Evolutionary conservation across 2,329 filamentous ascomycete species (phyloP).

Genomic region (Pseudogymnoascus sp.): DNA sequence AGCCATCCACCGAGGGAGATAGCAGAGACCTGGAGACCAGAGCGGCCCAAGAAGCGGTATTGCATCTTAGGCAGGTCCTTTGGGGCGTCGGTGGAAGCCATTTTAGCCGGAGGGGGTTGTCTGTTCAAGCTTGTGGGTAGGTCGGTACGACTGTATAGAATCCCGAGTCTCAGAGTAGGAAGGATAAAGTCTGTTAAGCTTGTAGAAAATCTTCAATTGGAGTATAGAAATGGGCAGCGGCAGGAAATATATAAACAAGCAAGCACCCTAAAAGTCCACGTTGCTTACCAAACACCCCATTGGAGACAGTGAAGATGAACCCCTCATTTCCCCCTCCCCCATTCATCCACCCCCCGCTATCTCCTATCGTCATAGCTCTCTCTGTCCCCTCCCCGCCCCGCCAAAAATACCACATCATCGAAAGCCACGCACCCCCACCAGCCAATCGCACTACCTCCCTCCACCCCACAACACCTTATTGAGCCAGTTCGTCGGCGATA

Average conservation of each 20-base stretch:
- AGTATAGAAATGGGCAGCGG: background rate
- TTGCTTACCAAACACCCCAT: background rate
- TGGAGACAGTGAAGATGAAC: background rate
- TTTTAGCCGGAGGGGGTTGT: background rate
- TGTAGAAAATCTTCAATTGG: background rate
- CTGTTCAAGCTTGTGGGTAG: background rate
- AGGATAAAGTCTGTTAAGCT: background rate
- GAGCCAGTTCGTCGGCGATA: background rate
- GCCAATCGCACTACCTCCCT: background rate
- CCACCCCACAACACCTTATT: background rate
- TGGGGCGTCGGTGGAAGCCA: constrained; percentile 21
- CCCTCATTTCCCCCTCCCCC: too few species aligned
- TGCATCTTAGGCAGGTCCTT: constrained; percentile 50
- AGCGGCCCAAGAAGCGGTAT: constrained; percentile 64
- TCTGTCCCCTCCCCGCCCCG: background rate
- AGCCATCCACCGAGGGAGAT: constrained; percentile 67
- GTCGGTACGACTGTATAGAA: background rate
- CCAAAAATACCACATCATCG: background rate
- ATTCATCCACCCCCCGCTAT: background rate
- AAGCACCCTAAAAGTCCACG: background rate
- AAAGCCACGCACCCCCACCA: background rate
- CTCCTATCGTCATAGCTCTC: background rate
- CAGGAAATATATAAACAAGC: background rate
- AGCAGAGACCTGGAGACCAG: constrained; percentile 66
- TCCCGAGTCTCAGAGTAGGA: background rate